A percentile compares a stretch with the other conserved stretches of the same genome.
phyloP scores from a whole-genome alignment of 225 moss, liverwort and hornwort species.

The Antitrichia curtipendula region DNA sequence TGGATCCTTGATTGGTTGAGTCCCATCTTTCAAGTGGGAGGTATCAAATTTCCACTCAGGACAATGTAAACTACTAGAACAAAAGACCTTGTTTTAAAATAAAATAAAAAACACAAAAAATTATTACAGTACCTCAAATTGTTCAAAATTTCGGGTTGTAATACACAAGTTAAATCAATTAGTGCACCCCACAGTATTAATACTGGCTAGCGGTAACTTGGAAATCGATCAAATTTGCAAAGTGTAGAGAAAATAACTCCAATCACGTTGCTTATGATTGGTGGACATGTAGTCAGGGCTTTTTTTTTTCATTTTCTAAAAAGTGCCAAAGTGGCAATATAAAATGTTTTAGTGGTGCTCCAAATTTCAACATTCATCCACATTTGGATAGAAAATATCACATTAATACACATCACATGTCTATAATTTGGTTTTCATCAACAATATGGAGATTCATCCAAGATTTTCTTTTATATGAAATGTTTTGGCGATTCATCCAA shows the following conservation, averaged over 20 bases:
- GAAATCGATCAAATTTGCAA: neutral
- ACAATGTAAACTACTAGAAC: neutral
- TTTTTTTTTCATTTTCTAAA: too few species aligned
- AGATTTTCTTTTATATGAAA: too few species aligned
- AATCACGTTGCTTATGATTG: neutral
- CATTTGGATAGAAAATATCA: too few species aligned
- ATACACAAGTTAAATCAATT: neutral
- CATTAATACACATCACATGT: too few species aligned
- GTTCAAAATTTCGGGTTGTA: neutral
- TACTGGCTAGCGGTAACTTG: neutral
- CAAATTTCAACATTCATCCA: too few species aligned
- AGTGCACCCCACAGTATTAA: neutral
- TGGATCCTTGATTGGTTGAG: neutral
- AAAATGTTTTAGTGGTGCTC: too few species aligned
- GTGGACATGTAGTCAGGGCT: neutral
- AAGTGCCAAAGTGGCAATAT: too few species aligned
- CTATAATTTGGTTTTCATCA: too few species aligned
- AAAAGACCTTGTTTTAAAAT: neutral
- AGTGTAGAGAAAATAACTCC: neutral
- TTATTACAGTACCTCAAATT: neutral
- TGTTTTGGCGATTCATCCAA: too few species aligned
- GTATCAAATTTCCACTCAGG: neutral
- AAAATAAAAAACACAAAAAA: neutral
- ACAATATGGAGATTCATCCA: too few species aligned
- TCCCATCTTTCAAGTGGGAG: neutral